Percentiles rank a stretch among this genome's conserved stretches.
Conservation (phyloP, 2,329 filamentous ascomycete species). For the Amesomyces nigricolor region DNA sequence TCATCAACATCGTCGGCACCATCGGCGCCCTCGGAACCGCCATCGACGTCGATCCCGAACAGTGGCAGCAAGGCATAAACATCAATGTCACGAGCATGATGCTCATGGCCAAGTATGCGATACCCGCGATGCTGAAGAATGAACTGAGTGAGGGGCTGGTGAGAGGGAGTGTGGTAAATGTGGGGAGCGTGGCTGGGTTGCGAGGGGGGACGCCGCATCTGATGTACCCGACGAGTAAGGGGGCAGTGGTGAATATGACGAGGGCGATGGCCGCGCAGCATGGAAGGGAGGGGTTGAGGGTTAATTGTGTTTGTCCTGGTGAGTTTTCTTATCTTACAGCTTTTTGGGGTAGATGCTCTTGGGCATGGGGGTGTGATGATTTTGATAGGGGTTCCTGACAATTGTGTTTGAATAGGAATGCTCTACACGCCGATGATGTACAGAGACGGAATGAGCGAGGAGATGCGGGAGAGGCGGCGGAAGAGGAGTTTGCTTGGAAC, state of each 20-base stretch:
- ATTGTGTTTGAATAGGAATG: conserved; percentile 29
- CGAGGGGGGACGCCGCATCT: conserved; percentile 42
- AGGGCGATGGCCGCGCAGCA: conserved; percentile 48
- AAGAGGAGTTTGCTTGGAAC: conserved; percentile 36
- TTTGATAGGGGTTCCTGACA: too few relatives aligned
- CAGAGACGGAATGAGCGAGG: conserved; percentile 35
- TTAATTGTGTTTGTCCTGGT: conserved; percentile 46
- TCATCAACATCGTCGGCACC: conserved; percentile 61
- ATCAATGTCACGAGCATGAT: conserved; percentile 63
- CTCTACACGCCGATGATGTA: conserved; percentile 45
- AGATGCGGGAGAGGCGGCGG: conserved; percentile 35
- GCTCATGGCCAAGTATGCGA: conserved; percentile 54
- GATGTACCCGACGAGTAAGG: conserved; percentile 44
- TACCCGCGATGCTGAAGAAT: conserved; percentile 50
- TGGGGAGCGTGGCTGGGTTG: conserved; percentile 55
- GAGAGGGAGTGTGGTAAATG: conserved; percentile 43
- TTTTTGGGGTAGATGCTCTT: too few relatives aligned
- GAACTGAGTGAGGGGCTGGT: conserved; percentile 47
- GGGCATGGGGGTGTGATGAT: too few relatives aligned
- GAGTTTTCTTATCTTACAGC: too few relatives aligned
- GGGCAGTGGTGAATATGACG: conserved; percentile 47
- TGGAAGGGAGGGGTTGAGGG: conserved; percentile 39
- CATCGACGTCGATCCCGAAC: conserved; percentile 52
- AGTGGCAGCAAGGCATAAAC: conserved; percentile 52
- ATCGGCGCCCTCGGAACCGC: conserved; percentile 54